Base-by-base conservation (phyloP, 805 yeast species). In the Komagataella mondaviorum region DNA sequence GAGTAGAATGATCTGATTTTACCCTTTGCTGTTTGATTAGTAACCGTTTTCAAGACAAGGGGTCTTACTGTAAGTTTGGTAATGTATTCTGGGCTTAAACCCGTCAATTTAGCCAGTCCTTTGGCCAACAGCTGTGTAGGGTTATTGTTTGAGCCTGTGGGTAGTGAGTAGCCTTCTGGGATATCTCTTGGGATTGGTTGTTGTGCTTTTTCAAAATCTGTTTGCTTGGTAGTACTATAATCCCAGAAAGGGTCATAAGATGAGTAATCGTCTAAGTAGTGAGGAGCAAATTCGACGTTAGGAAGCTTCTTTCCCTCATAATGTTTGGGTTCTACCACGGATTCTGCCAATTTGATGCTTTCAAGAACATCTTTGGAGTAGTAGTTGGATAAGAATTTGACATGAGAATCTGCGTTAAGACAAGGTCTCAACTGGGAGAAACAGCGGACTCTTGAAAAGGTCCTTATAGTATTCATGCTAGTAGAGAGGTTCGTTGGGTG, bases 21-120 rank as follows among this genome's bases (percentile, higher is more conserved):
- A 65, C 97, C 97, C 72, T 88, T 87, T 45, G 88, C 81, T 2
- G 97, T 91, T 74, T 88, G 95, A 64, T 88, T 88, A 51, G 89
- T 81, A 23, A 91, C 98, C 50, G 86, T 73, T 68, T 88, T 89
- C 71, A 81, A 71, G 45, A 85, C 74, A 55, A 86, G 65, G 2
- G 88, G 85, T 62, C 83, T 80, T 58, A 80, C 80, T 52, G 74
- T 73, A 54, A 88, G 73, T 51, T 72, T 74, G 53, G 73, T 71
- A 57, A 87, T 78, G 63, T 81, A 86, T 45, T 71, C 65, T 52
- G 75, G 78, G 56, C 79, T 77, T 55, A 83, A 75, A 0, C 90
- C 91, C 0, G 91, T 83, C 56, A 83, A 72, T 50, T 75, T 66
- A 24, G 83, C 70, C 54, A 84, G 72, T 20, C 77, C 81, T 52